Evolutionary conservation across 805 yeast species (phyloP), one percentile per base, ranked within the genome.

Genomic region (Tetrapisispora namnaoensis): DNA sequence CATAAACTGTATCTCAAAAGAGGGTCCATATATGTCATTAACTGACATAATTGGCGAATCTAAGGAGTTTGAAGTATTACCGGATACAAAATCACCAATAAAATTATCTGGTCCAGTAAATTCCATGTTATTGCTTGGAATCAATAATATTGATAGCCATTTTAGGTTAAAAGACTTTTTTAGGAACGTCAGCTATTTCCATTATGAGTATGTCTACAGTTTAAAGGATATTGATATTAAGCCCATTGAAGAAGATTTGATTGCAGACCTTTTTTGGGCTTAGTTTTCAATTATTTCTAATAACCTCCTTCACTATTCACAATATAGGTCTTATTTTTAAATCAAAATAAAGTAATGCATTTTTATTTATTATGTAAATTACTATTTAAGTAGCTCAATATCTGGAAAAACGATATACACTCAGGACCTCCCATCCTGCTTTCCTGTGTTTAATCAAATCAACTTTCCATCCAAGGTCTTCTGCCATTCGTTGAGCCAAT

Each of bases 401-500:
- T 41, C 52, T 55, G 6, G 50, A 60, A 57, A 90, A 86, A 53
- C 80, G 73, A 66, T 83, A 79, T 9, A 91, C 83, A 48, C 86
- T 78, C 36, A 93, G 70, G 11, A 84, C 91, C 66, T 93, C 99
- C 96, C 98, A 89, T 0, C 98, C 98, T 1, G 96, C 96, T 58
- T 86, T 86, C 48, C 97, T 73, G 41, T 73, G 72, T 4, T 79
- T 75, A 1, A 87, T 70, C n/a, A 67, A 55, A 2, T 70, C 68
- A 1, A 77, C 78, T 0, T 48, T 47, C 88, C 95, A 91, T 11
- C 61, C 58, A 17, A 22, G 17, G 1, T 54, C 48, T 16, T 57
- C 47, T 11, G 18, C 16, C 80, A 87, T 82, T 2, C 46, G 41
- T 9, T 62, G 55, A 0, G 74, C 74, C 0, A 90, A 86, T 7